Conservation (phyloP, 1,284 basidiomycete species). For the Sporisorium exsertum region DNA sequence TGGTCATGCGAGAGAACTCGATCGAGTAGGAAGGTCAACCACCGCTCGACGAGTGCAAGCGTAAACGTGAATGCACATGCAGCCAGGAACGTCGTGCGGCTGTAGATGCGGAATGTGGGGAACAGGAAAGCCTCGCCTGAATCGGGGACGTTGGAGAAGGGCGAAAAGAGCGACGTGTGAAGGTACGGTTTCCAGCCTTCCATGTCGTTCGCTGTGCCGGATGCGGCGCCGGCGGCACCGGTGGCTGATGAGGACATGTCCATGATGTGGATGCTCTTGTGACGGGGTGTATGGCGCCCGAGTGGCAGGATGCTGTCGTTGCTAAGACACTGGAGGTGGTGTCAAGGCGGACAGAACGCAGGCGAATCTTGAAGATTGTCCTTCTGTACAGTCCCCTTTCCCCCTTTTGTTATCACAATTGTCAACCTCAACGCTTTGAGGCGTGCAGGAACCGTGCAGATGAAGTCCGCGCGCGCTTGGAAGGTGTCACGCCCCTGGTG, state of each 20-base stretch:
- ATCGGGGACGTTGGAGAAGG: background rate
- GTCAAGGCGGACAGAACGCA: no score
- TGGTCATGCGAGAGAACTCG: background rate
- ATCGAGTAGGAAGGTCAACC: slow-evolving; percentile 7
- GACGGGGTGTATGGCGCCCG: no score
- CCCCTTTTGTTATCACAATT: background rate
- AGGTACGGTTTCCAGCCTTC: slow-evolving; percentile 42
- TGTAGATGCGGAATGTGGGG: slow-evolving; percentile 31
- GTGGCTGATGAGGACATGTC: slow-evolving; percentile 18
- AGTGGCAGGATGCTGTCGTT: no score
- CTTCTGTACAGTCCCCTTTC: background rate
- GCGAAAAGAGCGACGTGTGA: slow-evolving; percentile 32
- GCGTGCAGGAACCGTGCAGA: slow-evolving; percentile 2
- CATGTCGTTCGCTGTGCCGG: slow-evolving; percentile 8
- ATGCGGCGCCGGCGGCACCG: background rate
- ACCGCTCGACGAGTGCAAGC: slow-evolving; percentile 22
- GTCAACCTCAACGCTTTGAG: background rate
- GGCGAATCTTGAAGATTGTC: no score
- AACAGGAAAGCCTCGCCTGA: slow-evolving; percentile 36
- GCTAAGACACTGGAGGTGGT: no score
- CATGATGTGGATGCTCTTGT: slow-evolving; percentile 7
- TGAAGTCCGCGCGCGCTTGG: background rate
- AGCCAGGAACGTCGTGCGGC: slow-evolving; percentile 14
- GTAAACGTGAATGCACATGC: slow-evolving; percentile 19
- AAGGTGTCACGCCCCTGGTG: background rate